phyloP scores from a whole-genome alignment of 2,329 filamentous ascomycete genomes.

The Epichloe brachyelytri region DNA sequence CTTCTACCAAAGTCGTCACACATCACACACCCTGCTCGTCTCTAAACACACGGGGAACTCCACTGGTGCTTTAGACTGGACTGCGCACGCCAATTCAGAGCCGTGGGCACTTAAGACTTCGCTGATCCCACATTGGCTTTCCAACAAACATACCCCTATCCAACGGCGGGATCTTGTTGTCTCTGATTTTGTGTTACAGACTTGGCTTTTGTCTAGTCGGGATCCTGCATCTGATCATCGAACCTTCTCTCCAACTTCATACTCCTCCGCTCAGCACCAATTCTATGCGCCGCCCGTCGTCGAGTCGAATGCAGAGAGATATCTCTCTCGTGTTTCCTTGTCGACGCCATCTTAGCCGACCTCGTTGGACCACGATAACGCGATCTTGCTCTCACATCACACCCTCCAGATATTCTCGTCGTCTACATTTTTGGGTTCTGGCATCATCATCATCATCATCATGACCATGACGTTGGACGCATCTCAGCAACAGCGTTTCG shows the following conservation, averaged over 20 bases:
- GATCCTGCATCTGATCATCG: conserved; percentile 41
- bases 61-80: conserved; percentile 24
- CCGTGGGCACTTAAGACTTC: conserved; percentile 42
- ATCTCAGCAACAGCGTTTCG: conserved; percentile 64
- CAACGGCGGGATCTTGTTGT: conserved; percentile 24
- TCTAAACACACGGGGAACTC: conserved; percentile 20
- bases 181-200: conserved; percentile 28
- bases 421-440: background rate
- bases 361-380: background rate
- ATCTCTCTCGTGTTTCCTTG: background rate
- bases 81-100: conserved; percentile 26
- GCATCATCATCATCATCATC: conserved; percentile 21
- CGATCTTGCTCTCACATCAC: no score
- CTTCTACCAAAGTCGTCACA: conserved; percentile 40
- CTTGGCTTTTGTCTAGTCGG: conserved; percentile 32
- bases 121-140: conserved; percentile 39
- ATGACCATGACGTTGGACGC: conserved; percentile 96
- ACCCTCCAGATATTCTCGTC: background rate
- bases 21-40: conserved; percentile 30
- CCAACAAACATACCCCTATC: conserved; percentile 19
- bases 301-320: background rate
- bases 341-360: background rate
- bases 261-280: background rate
- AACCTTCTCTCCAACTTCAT: conserved; percentile 12
- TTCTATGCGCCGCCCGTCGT: background rate